phyloP scores from a whole-genome alignment of 495 filamentous ascomycete genomes.

The Neurospora sp. region DNA sequence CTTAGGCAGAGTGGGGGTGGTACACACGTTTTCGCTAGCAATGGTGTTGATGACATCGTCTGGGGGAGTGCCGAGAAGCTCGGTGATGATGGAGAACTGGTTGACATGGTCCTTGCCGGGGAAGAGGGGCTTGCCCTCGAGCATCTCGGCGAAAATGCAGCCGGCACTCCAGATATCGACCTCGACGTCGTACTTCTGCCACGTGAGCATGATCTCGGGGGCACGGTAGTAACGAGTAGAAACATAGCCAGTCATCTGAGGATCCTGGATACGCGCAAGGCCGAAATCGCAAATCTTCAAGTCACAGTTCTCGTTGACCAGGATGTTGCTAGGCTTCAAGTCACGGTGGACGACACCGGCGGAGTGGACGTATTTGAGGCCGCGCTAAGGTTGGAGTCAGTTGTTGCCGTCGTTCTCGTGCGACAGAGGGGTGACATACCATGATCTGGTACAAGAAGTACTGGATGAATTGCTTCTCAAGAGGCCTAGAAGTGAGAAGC shows the following conservation, averaged over 20 bases:
- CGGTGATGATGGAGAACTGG: constrained; percentile 98
- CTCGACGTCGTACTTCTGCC: constrained; percentile 99
- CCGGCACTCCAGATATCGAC: constrained; percentile 99
- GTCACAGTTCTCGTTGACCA: constrained; percentile 99
- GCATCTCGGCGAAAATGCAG: constrained; percentile 98
- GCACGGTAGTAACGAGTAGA: constrained; percentile 98
- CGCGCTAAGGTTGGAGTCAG: constrained; percentile 48
- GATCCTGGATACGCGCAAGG: constrained; percentile 92
- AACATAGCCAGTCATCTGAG: constrained; percentile 99
- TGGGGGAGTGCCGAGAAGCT: constrained; percentile 93
- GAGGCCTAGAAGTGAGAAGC: constrained; percentile 84
- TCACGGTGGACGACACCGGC: constrained; percentile 96
- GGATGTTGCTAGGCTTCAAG: constrained; percentile 94
- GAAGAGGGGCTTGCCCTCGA: constrained; percentile 96
- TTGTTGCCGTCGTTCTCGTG: not conserved
- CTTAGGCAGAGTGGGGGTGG: not conserved
- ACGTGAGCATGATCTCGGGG: constrained; percentile 99
- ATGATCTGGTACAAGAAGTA: constrained; percentile 99
- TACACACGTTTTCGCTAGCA: constrained; percentile 88
- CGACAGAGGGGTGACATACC: constrained; percentile 41
- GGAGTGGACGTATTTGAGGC: constrained; percentile 97
- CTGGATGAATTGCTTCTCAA: constrained; percentile 99
- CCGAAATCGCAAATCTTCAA: constrained; percentile 99
- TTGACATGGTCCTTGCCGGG: constrained; percentile 99
- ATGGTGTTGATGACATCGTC: constrained; percentile 98